Base-by-base conservation (phyloP, 2,329 filamentous ascomycete genomes). In the Aspergillus pseudotamarii region DNA sequence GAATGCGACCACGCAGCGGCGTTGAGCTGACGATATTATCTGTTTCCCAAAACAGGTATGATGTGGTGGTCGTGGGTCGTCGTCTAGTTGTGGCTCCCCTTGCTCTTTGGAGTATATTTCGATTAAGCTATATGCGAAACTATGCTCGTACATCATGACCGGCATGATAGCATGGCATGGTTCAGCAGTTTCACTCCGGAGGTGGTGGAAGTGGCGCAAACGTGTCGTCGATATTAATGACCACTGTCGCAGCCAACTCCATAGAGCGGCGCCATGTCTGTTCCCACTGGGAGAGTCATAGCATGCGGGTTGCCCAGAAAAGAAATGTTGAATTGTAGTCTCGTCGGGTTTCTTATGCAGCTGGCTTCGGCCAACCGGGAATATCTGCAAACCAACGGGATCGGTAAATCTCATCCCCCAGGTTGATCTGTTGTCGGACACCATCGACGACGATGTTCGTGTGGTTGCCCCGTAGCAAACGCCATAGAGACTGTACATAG, bases 381-480 rank as follows among this genome's bases (percentile, higher is more conserved):
- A 72, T 69, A 46, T 71, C 65, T 6, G 61, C 68, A 38, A 64
- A 71, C 66, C 65, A 71, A 32, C 70, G 68, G 56, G 70, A 71
- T 46, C 69, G 70, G 48, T 72, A 72, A 30, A 72, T 71, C 58
- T 71, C 69, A 59, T 71, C 63, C 6, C 70, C 69, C 34, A 64
- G 32, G 45, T 67, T 69, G 57, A 72, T 68, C 48, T 67, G 62
- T 16, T 58, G 61, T 8, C 64, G 62, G 28, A 55, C 43, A 4
- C 69, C 69, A 51, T 69, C 57, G 1, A 64, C 60, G 4, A 72
- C 69, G 4, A 72, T 38, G 55, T 66, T 72, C 51, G 67, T 71
- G 59, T 72, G 63, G 19, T 69, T 67, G 1, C 66, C 67, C 5
- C 70, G 66, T 32, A 57, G 67, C 26, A 65, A 60, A 5, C 23